Conservation (phyloP, 805 yeast species). For the Saccharomyces mikatae region DNA sequence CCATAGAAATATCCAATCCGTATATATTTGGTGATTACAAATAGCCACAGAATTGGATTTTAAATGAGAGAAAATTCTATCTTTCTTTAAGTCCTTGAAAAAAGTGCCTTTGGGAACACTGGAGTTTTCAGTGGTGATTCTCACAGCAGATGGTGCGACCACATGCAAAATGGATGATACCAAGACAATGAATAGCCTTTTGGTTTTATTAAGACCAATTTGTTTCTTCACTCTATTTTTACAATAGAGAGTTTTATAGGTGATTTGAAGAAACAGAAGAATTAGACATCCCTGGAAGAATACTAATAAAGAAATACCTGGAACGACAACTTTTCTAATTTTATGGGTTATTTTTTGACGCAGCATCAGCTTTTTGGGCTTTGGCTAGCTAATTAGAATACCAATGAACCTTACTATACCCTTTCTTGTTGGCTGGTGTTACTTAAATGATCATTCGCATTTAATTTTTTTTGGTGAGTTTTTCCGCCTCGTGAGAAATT, state of each 20-base stretch:
- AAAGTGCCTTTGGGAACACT: slow-evolving; percentile 32
- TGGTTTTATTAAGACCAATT: slow-evolving; percentile 44
- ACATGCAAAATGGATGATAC: slow-evolving; percentile 43
- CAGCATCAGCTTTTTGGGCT: neutral
- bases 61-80: slow-evolving; percentile 27
- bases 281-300: slow-evolving; percentile 3
- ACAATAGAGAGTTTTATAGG: slow-evolving; percentile 18
- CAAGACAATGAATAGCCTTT: slow-evolving; percentile 48
- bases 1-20: slow-evolving; percentile 93
- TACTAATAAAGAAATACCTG: neutral
- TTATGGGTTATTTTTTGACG: neutral
- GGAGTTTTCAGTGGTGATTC: slow-evolving; percentile 41
- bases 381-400: neutral
- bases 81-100: slow-evolving; percentile 18
- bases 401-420: neutral
- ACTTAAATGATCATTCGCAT: neutral
- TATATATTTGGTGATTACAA: slow-evolving; percentile 89
- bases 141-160: slow-evolving; percentile 45
- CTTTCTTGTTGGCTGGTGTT: neutral
- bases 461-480: neutral
- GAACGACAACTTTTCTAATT: neutral
- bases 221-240: slow-evolving; percentile 32
- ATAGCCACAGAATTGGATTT: slow-evolving; percentile 54
- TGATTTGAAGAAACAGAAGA: neutral
- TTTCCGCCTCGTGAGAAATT: neutral